Conservation (phyloP, 2,329 filamentous ascomycete species). For the Trematosphaeria pertusa region DNA sequence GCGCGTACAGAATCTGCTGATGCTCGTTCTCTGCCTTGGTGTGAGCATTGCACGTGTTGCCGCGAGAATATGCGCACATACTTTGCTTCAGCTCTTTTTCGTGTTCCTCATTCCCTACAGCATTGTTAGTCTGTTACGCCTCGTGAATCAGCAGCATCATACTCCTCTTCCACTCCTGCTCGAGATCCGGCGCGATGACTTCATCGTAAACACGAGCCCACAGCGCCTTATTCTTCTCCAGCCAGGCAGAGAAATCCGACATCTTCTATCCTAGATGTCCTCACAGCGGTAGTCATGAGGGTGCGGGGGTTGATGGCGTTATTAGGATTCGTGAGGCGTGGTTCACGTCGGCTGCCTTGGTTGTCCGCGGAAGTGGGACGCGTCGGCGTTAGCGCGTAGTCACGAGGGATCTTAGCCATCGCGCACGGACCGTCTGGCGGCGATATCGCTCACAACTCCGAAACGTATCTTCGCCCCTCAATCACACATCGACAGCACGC, state of each 20-base stretch:
- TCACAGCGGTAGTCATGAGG: not conserved
- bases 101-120: constrained; percentile 34
- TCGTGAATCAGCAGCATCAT: constrained; percentile 4
- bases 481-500: constrained; percentile 5
- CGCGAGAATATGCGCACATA: constrained; percentile 14
- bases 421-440: constrained; percentile 15
- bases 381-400: constrained; percentile 25
- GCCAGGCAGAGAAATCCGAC: constrained; percentile 35
- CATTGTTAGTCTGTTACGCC: constrained; percentile 4
- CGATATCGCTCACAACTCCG: too few species aligned
- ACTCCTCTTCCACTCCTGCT: constrained; percentile 45
- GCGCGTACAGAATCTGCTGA: constrained; percentile 30
- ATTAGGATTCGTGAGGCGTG: not conserved
- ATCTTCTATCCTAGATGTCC: constrained; percentile 21
- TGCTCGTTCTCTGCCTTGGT: constrained; percentile 34
- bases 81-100: constrained; percentile 34
- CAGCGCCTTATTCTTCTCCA: constrained; percentile 35
- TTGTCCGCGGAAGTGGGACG: constrained; percentile 18
- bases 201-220: constrained; percentile 44
- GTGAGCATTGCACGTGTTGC: constrained; percentile 9
- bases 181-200: constrained; percentile 40
- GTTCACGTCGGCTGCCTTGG: constrained; percentile 15
- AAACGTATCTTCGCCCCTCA: constrained; percentile 13
- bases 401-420: constrained; percentile 19
- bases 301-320: not conserved